phyloP scores from a whole-genome alignment of 2,329 filamentous ascomycete species.

The Colletotrichum phormii region DNA sequence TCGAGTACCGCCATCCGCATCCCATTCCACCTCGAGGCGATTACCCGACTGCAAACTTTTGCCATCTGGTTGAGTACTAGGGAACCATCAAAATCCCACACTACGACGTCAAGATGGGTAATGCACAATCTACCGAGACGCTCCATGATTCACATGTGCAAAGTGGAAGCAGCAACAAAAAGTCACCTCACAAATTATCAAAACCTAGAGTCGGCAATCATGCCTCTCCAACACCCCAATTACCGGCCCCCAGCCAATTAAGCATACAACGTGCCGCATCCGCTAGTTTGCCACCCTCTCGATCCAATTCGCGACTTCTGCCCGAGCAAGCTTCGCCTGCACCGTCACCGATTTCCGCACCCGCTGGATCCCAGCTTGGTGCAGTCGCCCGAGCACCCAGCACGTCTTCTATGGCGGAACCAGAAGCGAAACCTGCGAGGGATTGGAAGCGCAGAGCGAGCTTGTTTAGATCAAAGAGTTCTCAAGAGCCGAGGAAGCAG shows the following conservation, averaged over 20 bases:
- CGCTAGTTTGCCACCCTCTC: slow-evolving; percentile 42
- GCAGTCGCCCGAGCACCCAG: neutral
- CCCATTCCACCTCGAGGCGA: slow-evolving; percentile 10
- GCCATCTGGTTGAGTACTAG: neutral
- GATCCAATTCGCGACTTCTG: slow-evolving; percentile 18
- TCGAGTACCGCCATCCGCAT: neutral
- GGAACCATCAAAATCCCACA: slow-evolving; percentile 24
- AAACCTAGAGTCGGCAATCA: slow-evolving; percentile 59
- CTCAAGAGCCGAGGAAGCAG: slow-evolving; percentile 20
- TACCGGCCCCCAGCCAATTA: slow-evolving; percentile 52
- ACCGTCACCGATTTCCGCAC: slow-evolving; percentile 25
- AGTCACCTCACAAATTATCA: slow-evolving; percentile 60
- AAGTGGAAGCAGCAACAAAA: slow-evolving; percentile 42
- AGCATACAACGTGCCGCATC: slow-evolving; percentile 46
- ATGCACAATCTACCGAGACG: slow-evolving; percentile 60
- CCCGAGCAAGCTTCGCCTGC: slow-evolving; percentile 12
- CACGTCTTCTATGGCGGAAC: slow-evolving; percentile 2
- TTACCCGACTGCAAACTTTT: neutral
- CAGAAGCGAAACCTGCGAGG: slow-evolving; percentile 11
- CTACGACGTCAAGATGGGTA: slow-evolving; percentile 57
- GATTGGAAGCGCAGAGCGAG: slow-evolving; percentile 36
- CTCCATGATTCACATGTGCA: slow-evolving; percentile 29
- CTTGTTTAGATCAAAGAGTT: slow-evolving; percentile 38
- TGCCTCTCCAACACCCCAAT: slow-evolving; percentile 41
- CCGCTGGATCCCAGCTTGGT: neutral